phyloP scores from a whole-genome alignment of 352 stramenopile genomes.

The Phytophthora tentaculata region DNA sequence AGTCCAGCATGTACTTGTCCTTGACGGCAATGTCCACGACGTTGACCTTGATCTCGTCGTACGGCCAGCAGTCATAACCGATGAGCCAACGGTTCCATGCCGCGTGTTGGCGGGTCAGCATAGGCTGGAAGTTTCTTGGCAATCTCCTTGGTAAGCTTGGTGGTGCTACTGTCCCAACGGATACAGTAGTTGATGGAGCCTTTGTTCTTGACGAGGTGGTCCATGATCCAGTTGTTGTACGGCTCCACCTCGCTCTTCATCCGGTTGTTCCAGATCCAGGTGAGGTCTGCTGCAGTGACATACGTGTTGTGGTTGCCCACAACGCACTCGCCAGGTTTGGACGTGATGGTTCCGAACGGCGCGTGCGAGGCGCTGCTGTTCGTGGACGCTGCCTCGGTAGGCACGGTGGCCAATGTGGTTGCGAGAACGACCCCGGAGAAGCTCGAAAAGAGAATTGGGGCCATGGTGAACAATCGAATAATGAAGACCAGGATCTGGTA shows the following conservation, averaged over 20 bases:
- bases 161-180: constrained; percentile 13
- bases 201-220: constrained; percentile 25
- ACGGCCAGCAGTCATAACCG: constrained; percentile 36
- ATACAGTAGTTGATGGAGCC: constrained; percentile 31
- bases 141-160: constrained; percentile 31
- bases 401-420: not conserved
- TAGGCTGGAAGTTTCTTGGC: constrained; percentile 46
- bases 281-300: not conserved
- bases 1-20: constrained; percentile 36
- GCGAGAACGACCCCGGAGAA: constrained; percentile 8
- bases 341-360: constrained; percentile 34
- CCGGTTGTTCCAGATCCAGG: constrained; percentile 34
- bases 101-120: constrained; percentile 38
- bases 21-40: constrained; percentile 20
- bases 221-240: constrained; percentile 33
- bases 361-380: constrained; percentile 13
- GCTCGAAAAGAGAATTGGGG: constrained; percentile 9
- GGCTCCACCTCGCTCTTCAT: not conserved
- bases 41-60: constrained; percentile 33
- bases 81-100: constrained; percentile 35
- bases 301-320: constrained; percentile 8
- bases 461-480: constrained; percentile 13
- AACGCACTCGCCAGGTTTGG: constrained; percentile 24
- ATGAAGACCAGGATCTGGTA: constrained; percentile 6
- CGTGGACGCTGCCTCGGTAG: not conserved